Evolutionary conservation across 2,329 filamentous ascomycete genomes (phyloP).

Genomic region (Claviceps pusilla): DNA sequence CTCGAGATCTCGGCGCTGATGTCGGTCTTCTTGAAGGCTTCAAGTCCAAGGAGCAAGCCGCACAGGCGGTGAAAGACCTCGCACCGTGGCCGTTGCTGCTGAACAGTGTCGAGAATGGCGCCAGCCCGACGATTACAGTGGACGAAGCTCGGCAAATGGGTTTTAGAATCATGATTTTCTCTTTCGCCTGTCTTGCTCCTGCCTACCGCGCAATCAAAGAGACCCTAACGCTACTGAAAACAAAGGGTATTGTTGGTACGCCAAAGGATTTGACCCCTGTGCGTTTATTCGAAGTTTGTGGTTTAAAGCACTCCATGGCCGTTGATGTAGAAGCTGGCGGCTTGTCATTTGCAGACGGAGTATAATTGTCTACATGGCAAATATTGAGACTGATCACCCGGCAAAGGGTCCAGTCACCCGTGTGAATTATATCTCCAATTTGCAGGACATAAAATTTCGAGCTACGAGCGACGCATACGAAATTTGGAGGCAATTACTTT

Average conservation of each 20-base stretch:
- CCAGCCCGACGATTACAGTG: constrained; percentile 37
- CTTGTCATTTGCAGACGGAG: constrained; percentile 4
- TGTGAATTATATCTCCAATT: background rate
- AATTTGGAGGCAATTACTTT: background rate
- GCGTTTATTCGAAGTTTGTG: constrained; percentile 36
- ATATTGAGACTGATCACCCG: background rate
- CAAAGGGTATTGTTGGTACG: constrained; percentile 21
- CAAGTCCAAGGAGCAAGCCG: constrained; percentile 33
- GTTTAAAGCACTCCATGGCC: constrained; percentile 32
- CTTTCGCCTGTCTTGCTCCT: constrained; percentile 28
- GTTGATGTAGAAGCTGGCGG: constrained; percentile 24
- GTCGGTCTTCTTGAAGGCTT: constrained; percentile 47
- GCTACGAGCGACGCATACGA: background rate
- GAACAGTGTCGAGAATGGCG: constrained; percentile 43
- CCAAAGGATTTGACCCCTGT: constrained; percentile 29
- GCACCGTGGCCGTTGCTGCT: constrained; percentile 36
- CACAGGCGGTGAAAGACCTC: constrained; percentile 29
- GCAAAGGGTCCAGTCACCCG: background rate
- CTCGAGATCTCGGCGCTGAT: constrained; percentile 41
- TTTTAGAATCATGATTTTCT: constrained; percentile 40
- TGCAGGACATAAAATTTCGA: background rate
- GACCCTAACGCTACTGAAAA: constrained; percentile 24
- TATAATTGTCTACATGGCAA: background rate
- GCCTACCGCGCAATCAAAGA: constrained; percentile 29
- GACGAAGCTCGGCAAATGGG: constrained; percentile 39